phyloP scores from a whole-genome alignment of 2,329 filamentous ascomycete species.

The Penicillium sp. region DNA sequence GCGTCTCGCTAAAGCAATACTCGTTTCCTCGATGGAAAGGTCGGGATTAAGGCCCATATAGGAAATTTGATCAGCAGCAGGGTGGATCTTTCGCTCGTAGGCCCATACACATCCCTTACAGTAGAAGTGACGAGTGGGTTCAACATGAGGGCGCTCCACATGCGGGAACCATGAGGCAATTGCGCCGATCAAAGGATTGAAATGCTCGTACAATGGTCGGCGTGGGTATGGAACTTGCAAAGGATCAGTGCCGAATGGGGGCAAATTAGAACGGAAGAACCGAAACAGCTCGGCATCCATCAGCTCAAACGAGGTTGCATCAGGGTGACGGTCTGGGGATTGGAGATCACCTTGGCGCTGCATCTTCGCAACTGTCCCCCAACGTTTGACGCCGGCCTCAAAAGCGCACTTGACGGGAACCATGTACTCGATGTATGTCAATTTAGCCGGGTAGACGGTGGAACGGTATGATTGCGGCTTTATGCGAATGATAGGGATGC shows the following conservation, averaged over 20 bases:
- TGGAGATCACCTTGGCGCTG: not conserved
- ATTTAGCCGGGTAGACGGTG: not conserved
- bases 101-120: constrained; percentile 1
- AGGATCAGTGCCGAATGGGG: not conserved
- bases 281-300: not conserved
- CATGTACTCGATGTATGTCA: not conserved
- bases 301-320: not conserved
- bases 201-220: not conserved
- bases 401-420: not conserved
- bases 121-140: not conserved
- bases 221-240: not conserved
- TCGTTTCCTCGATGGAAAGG: not conserved
- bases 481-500: not conserved
- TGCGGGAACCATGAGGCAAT: not conserved
- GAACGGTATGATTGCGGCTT: not conserved
- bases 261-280: not conserved
- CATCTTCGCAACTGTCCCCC: not conserved
- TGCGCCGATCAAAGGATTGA: not conserved
- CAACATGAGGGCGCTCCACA: not conserved
- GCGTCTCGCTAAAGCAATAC: not conserved
- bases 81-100: not conserved
- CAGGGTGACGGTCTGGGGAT: not conserved
- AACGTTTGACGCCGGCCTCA: not conserved
- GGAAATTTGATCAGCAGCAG: not conserved
- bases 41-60: not conserved